These are phyloP conservation scores for Xylaria sp. DNA, from an alignment of 2,329 filamentous ascomycete genomes.

Conservation along the genomic window DNA sequence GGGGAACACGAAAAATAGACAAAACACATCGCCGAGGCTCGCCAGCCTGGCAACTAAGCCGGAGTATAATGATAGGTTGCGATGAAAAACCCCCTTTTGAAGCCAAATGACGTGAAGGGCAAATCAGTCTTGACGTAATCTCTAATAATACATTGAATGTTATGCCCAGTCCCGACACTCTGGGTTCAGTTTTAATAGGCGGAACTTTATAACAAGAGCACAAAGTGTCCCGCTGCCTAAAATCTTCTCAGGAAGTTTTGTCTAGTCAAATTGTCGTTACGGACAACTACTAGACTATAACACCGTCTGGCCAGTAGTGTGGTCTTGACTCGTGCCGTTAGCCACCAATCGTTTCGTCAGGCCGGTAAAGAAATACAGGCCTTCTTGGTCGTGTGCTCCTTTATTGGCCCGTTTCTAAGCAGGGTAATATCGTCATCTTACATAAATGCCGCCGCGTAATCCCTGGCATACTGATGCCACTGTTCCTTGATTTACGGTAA, in stretches of 20 bases:
- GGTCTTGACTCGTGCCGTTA: not conserved
- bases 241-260: not conserved
- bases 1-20: slow-evolving; percentile 13
- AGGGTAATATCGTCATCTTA: slow-evolving; percentile 13
- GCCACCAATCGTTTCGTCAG: not conserved
- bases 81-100: not conserved
- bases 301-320: not conserved
- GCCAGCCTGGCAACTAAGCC: not conserved
- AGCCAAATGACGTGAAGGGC: not conserved
- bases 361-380: not conserved
- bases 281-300: not conserved
- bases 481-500: not conserved
- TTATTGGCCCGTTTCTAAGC: not conserved
- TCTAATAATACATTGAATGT: not conserved
- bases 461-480: not conserved
- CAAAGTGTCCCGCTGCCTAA: not conserved
- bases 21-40: not conserved
- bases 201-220: not conserved
- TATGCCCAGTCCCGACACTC: not conserved
- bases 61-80: too few species aligned
- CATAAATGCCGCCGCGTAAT: not conserved
- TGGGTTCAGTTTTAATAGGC: not conserved
- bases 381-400: too few species aligned
- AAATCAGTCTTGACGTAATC: not conserved
- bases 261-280: not conserved